These are phyloP conservation scores for Panaeolus cyanescens DNA, from an alignment of 768 basidiomycete species.

Conservation along the genomic window DNA sequence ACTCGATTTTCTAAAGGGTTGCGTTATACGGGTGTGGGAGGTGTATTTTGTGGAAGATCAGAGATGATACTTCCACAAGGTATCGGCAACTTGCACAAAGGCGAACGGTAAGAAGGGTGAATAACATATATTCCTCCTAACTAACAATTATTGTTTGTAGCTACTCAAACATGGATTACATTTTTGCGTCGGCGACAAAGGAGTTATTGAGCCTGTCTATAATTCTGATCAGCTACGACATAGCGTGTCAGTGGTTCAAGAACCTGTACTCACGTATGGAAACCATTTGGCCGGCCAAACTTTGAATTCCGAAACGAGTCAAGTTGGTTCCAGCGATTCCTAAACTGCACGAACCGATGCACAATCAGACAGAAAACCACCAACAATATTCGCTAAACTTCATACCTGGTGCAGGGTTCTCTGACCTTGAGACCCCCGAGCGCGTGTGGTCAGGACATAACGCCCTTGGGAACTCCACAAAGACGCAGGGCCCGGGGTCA, in stretches of 20 bases:
- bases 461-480: conserved; percentile 24
- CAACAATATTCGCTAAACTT: conserved; percentile 26
- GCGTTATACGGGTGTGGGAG: too few relatives aligned
- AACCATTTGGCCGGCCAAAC: not conserved
- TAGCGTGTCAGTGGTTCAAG: too few relatives aligned
- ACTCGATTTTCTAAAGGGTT: too few relatives aligned
- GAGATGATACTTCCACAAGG: conserved; percentile 14
- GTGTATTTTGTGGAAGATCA: too few relatives aligned
- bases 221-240: conserved; percentile 15
- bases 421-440: conserved; percentile 35
- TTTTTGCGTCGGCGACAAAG: conserved; percentile 8
- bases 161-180: conserved; percentile 18
- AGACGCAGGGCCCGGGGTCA: conserved; percentile 19
- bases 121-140: too few relatives aligned
- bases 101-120: conserved; percentile 5
- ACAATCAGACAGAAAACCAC: conserved; percentile 21
- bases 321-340: conserved; percentile 15
- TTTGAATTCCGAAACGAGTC: not conserved
- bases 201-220: not conserved
- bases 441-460: conserved; percentile 31
- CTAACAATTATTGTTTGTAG: not conserved
- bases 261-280: conserved; percentile 15
- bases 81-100: conserved; percentile 12
- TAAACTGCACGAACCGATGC: conserved; percentile 29
- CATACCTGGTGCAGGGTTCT: conserved; percentile 20